Evolutionary conservation across 441 rosid species (phyloP).

Genomic region (Pelargonium cotyledonis): DNA sequence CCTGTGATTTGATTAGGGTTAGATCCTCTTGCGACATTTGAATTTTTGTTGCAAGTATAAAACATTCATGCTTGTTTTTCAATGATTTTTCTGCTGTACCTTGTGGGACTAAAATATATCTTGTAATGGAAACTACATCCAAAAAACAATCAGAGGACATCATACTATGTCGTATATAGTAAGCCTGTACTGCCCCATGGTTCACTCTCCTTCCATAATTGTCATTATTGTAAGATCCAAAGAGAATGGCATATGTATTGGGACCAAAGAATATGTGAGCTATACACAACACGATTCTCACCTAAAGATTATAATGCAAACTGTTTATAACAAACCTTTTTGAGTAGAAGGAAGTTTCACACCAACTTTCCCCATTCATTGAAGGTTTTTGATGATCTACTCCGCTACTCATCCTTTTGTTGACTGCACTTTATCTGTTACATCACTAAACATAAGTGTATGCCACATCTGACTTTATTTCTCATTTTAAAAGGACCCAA

Average conservation of each 20-base stretch:
- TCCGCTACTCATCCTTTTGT: neutral
- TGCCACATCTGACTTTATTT: constrained; percentile 5
- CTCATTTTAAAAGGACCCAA: constrained; percentile 35
- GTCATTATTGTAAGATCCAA: neutral
- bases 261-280: neutral
- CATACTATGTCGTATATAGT: neutral
- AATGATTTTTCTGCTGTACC: neutral
- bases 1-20: constrained; percentile 4
- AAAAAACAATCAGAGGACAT: neutral
- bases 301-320: constrained; percentile 2
- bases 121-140: constrained; percentile 1
- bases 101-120: neutral
- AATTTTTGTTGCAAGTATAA: neutral
- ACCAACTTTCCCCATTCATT: neutral
- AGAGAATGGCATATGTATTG: neutral
- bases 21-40: constrained; percentile 8
- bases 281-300: neutral
- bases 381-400: neutral
- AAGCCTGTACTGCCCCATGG: neutral
- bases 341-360: neutral
- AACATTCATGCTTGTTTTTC: neutral
- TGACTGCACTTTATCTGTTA: neutral
- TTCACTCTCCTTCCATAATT: neutral
- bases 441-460: neutral
- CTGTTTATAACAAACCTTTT: neutral